phyloP scores from a whole-genome alignment of 108 stramenopile species.

The Ochromonas danica region DNA sequence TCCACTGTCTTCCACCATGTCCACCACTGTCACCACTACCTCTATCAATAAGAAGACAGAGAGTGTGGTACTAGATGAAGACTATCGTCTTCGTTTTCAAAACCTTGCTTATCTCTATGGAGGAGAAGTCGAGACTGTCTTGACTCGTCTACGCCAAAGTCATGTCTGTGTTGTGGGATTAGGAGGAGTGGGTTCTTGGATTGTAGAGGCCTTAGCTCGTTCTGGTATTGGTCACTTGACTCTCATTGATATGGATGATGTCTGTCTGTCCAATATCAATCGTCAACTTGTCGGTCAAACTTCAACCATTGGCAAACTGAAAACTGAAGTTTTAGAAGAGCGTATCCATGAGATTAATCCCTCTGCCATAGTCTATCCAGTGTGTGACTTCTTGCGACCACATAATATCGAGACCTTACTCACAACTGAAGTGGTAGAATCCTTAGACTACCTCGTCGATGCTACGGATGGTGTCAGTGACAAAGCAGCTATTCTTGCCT shows the following conservation, averaged over 20 bases:
- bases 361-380: not conserved
- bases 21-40: no score
- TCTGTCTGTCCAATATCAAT: slow-evolving; percentile 19
- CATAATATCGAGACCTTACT: not conserved
- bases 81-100: not conserved
- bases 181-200: slow-evolving; percentile 27
- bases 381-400: not conserved
- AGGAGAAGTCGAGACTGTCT: not conserved
- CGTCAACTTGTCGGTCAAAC: not conserved
- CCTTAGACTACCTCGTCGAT: slow-evolving; percentile 8
- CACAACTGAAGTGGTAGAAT: not conserved
- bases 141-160: not conserved
- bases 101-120: not conserved
- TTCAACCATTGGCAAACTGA: slow-evolving; percentile 7
- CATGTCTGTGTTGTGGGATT: slow-evolving; percentile 1
- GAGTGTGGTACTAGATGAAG: no score
- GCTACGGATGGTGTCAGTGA: not conserved
- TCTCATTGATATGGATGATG: slow-evolving; percentile 27
- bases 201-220: slow-evolving; percentile 5
- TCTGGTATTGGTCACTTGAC: not conserved
- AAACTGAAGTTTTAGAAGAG: not conserved
- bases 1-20: no score
- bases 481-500: not conserved
- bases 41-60: no score
- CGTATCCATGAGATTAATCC: not conserved